Conservation (phyloP, 129 eudicot species). For the Flaveria ramosissima region DNA sequence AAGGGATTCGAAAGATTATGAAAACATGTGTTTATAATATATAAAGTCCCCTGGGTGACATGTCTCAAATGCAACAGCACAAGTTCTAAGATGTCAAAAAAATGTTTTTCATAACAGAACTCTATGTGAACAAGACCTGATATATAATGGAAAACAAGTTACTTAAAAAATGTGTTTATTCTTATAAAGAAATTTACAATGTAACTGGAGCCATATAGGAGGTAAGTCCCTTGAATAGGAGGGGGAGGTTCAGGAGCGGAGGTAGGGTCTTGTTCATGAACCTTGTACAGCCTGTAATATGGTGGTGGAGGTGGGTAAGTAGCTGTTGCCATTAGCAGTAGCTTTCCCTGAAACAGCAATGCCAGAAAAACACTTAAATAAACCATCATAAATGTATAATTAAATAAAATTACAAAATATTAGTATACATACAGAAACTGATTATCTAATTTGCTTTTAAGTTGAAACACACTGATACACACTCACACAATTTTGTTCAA, state of each 20-base stretch:
- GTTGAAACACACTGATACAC: background rate
- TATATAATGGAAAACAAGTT: background rate
- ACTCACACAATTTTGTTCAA: background rate
- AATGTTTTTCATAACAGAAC: background rate
- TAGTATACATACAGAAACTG: background rate
- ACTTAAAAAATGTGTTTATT: background rate
- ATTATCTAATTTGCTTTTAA: background rate
- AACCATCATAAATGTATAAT: too few relatives aligned
- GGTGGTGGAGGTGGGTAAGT: constrained; percentile 94
- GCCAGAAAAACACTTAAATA: background rate
- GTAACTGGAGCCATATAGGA: constrained; percentile 66
- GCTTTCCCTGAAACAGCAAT: constrained; percentile 24
- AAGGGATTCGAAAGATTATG: background rate
- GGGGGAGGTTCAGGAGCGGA: constrained; percentile 89
- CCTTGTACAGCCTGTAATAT: constrained; percentile 77
- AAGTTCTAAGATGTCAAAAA: background rate
- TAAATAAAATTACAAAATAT: too few relatives aligned
- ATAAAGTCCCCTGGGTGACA: background rate
- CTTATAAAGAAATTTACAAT: constrained; percentile 45
- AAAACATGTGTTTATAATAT: background rate
- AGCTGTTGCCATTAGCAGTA: constrained; percentile 72
- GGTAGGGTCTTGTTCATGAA: constrained; percentile 53
- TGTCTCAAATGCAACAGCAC: constrained; percentile 9
- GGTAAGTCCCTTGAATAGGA: constrained; percentile 76
- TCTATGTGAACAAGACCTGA: background rate